These are phyloP conservation scores for Anethum foeniculum DNA, from an alignment of 140 eudicot genomes.

Conservation along the genomic window DNA sequence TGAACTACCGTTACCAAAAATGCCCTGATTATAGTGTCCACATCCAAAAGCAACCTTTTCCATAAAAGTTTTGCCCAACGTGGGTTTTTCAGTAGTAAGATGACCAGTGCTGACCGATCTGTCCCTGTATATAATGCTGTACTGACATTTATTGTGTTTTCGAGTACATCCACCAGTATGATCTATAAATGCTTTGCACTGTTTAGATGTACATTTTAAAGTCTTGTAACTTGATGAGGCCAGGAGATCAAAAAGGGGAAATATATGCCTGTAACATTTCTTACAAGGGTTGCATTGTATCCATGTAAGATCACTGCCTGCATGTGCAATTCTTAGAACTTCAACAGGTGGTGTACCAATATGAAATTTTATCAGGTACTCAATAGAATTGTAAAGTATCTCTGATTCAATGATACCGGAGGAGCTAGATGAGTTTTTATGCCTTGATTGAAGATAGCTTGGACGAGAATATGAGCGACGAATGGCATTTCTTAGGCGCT, in stretches of 20 bases:
- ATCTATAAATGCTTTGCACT: constrained; percentile 18
- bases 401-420: constrained; percentile 19
- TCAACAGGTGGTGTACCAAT: constrained; percentile 50
- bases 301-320: constrained; percentile 73
- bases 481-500: not conserved
- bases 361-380: constrained; percentile 42
- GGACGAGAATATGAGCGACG: not conserved
- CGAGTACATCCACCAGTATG: constrained; percentile 3
- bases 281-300: constrained; percentile 60
- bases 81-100: constrained; percentile 38
- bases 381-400: constrained; percentile 23
- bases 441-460: not conserved
- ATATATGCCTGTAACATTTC: constrained; percentile 42
- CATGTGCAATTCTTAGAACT: constrained; percentile 38
- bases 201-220: constrained; percentile 28
- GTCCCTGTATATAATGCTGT: constrained; percentile 30
- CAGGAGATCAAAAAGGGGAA: constrained; percentile 30
- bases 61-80: constrained; percentile 23
- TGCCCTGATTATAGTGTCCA: constrained; percentile 35
- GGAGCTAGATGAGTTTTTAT: not conserved
- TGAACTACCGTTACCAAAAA: constrained; percentile 17
- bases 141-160: constrained; percentile 19
- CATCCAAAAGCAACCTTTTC: constrained; percentile 49
- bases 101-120: constrained; percentile 29
- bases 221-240: constrained; percentile 22